Base-by-base conservation (phyloP, 2,329 filamentous ascomycete genomes). In the Fusarium buharicum region DNA sequence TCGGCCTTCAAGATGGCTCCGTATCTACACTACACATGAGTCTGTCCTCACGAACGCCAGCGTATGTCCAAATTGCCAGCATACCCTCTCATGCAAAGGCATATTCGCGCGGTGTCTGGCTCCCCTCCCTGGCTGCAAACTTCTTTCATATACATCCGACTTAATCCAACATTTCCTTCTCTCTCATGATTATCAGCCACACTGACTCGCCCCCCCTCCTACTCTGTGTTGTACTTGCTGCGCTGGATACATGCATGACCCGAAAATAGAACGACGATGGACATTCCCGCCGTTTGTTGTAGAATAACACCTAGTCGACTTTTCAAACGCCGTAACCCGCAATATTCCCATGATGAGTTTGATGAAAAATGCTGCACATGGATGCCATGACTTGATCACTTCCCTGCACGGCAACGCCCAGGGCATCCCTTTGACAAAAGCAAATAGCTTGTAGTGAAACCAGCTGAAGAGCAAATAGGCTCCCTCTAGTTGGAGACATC, bases 251-350 rank as follows among this genome's bases (percentile, higher is more conserved):
- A 59, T 66, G 48, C 49, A 62, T 59, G 38, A 36, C 52, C 58
- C 47, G 28, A 59, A 62, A 63, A 58, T 53, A 54, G 55, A 50
- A 50, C 34, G 45, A 30, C 20, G 37, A 50, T 56, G 48, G 47
- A 33, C 46, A 41, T 55, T 50, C 27, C 28, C 62, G 58, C 46
- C 58, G 45, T 58, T 63, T 54, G 49, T 59, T 66, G 61, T 44
- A 63, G 52, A 63, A 66, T 50, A 64, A 62, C 49, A 64, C 43
- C 54, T 45, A 37, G 47, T 62, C 62, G 55, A 66, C 54, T 66
- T 66, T 66, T 66, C 62, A 66, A 66, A 65, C 62, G 62, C 62
- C 62, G 38, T 56, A 63, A 50, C 62, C 62, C 62, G 48, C 58
- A 55, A 64, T 64, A 39, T 49, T 20, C 58, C 49, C 31, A 52